Evolutionary conservation across 306 rosid genomes (phyloP).

Genomic region (Prunus salicina): DNA sequence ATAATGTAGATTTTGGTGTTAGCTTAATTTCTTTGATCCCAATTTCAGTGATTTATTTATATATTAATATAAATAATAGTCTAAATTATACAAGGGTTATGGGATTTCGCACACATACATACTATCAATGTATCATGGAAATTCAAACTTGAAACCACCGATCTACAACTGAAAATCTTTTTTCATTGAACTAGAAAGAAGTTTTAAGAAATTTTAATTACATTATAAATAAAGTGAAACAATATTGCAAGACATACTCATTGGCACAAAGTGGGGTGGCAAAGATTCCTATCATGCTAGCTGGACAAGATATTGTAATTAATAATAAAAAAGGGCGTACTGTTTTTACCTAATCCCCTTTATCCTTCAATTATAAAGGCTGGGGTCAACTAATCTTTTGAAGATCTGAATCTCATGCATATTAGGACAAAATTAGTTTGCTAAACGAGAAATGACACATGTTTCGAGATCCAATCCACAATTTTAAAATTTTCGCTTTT

Average conservation of each 20-base stretch:
- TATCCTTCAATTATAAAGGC: constrained; percentile 22
- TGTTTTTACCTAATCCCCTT: constrained; percentile 32
- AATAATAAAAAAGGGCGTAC: neutral
- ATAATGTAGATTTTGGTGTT: too few relatives aligned
- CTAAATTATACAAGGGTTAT: too few relatives aligned
- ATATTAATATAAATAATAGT: too few relatives aligned
- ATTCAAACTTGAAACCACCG: fast-evolving
- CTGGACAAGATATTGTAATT: neutral
- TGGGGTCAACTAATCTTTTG: constrained; percentile 47
- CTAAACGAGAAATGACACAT: neutral
- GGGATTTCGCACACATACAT: fast-evolving
- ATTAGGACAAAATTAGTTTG: constrained; percentile 1
- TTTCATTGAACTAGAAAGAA: too few relatives aligned
- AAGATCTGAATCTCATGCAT: constrained; percentile 10
- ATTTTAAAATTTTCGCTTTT: neutral
- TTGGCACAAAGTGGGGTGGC: constrained; percentile 3
- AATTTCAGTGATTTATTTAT: too few relatives aligned
- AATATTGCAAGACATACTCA: constrained; percentile 13
- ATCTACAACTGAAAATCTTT: too few relatives aligned
- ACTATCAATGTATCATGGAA: too few relatives aligned
- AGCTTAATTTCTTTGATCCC: too few relatives aligned
- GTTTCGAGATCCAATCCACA: neutral
- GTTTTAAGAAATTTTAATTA: too few relatives aligned
- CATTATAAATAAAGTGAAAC: too few relatives aligned
- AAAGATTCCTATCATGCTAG: constrained; percentile 43